Percentiles rank a stretch among this genome's conserved stretches.
Evolutionary conservation across 768 basidiomycete genomes (phyloP).

Genomic region (Chalciporus chontae): DNA sequence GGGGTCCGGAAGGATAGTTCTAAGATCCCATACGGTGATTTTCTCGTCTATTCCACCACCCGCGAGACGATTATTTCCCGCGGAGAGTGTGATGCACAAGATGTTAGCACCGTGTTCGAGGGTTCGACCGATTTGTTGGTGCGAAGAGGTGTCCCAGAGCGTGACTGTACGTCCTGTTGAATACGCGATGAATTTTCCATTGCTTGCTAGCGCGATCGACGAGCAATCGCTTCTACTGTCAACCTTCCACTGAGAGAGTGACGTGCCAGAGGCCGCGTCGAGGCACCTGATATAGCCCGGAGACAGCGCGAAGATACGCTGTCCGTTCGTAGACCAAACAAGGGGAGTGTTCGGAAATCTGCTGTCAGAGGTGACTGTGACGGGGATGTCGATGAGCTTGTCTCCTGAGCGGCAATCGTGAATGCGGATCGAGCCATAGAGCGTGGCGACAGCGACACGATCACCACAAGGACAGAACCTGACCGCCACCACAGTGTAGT

Average conservation of each 20-base stretch:
- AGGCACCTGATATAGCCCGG: slow-evolving; percentile 19
- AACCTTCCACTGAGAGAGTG: slow-evolving; percentile 13
- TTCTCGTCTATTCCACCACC: slow-evolving; percentile 15
- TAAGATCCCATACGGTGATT: slow-evolving; percentile 14
- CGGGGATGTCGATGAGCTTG: slow-evolving; percentile 16
- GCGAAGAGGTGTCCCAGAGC: slow-evolving; percentile 8
- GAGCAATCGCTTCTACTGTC: slow-evolving; percentile 7
- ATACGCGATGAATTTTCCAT: slow-evolving; percentile 14
- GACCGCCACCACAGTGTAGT: slow-evolving; percentile 17
- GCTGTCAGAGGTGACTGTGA: slow-evolving; percentile 7
- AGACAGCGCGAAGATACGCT: slow-evolving; percentile 13
- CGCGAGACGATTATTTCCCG: slow-evolving; percentile 12
- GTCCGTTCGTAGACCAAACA: slow-evolving; percentile 9
- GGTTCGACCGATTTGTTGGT: slow-evolving; percentile 8
- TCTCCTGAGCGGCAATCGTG: slow-evolving; percentile 4
- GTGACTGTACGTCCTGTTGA: slow-evolving; percentile 7
- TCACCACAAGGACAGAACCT: slow-evolving; percentile 18
- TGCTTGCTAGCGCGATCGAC: slow-evolving; percentile 11
- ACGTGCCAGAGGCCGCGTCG: slow-evolving; percentile 10
- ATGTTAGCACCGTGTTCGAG: slow-evolving; percentile 13
- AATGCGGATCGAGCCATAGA: slow-evolving; percentile 18
- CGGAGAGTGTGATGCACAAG: slow-evolving; percentile 15
- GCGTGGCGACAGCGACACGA: slow-evolving; percentile 17
- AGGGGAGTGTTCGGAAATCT: slow-evolving; percentile 3
- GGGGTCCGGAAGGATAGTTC: not conserved